Evolutionary conservation across 2,329 filamentous ascomycete genomes (phyloP), one percentile per base, ranked within the genome.

Genomic region (Berkeleyomyces basicola): DNA sequence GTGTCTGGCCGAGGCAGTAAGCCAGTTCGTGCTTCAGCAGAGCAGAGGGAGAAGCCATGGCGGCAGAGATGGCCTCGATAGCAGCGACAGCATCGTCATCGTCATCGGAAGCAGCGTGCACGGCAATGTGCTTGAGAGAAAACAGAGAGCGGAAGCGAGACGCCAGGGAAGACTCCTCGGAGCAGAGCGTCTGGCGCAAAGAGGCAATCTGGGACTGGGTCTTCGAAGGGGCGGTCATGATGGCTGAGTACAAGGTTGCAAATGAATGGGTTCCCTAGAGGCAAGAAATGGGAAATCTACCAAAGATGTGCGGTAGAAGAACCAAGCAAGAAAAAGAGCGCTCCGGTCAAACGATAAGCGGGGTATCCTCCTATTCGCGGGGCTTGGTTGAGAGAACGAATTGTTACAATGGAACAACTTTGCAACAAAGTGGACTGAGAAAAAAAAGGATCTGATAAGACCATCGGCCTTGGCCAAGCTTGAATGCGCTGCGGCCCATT

Each of bases 11-110:
- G 2, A 99, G 81, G 71, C 93, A 99, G 76, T 99, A 99, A 36
- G 93, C 93, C 58, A 99, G 80, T 73, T 99, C 93, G 74, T 99
- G 93, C 77, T 97, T 97, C 57, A 97, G 78, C 7, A 97, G 80
- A 2, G 90, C 92, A 3, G 92, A 97, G 0, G 88, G 85, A 2
- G 92, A 95, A 0, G 78, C 70, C 68, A 99, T 93, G 1, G 80
- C 92, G 6, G 90, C 90, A 2, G 92, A 90, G 68, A 99, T 99
- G 49, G 93, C 91, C 63, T 85, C 79, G 68, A 87, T 82, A 59
- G 83, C 82, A 7, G 77, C 77, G 58, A 70, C 65, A 40, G 77
- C 74, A 40, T 74, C 71, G 16, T 86, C 82, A 49, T 84, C 83
- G 6, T 84, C 76, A 16, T 76, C 73, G 67, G 85, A 82, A 64